Evolutionary conservation across 1,284 basidiomycete species (phyloP).

Genomic region (Pterulicium gracile): DNA sequence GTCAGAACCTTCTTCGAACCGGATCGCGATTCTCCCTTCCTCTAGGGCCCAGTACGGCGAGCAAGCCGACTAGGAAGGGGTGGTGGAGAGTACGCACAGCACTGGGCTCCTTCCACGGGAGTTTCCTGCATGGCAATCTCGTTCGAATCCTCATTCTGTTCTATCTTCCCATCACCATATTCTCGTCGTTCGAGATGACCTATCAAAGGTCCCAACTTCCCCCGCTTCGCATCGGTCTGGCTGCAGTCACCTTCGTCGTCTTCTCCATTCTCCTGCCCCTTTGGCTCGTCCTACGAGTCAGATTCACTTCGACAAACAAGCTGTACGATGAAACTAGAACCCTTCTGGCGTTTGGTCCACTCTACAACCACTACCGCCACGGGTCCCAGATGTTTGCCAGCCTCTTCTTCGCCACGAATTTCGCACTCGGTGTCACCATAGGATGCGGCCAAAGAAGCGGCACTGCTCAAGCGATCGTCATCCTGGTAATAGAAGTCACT

Average conservation of each 20-base stretch:
- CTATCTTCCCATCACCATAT: slow-evolving; percentile 89
- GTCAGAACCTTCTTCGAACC: slow-evolving; percentile 18
- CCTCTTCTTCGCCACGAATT: slow-evolving; percentile 72
- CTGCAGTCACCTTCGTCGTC: slow-evolving; percentile 65
- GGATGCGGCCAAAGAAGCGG: slow-evolving; percentile 87
- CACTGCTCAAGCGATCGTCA: slow-evolving; percentile 83
- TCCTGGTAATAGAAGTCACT: slow-evolving; percentile 77
- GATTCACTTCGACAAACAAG: slow-evolving; percentile 75
- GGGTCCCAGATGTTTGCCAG: slow-evolving; percentile 85
- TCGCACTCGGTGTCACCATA: slow-evolving; percentile 75
- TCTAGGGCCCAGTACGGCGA: slow-evolving; percentile 7
- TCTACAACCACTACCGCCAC: slow-evolving; percentile 92
- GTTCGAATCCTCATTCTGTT: slow-evolving; percentile 84
- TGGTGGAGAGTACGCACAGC: slow-evolving; percentile 55
- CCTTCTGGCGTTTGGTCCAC: slow-evolving; percentile 82
- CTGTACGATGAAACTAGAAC: slow-evolving; percentile 92
- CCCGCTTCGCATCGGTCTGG: slow-evolving; percentile 52
- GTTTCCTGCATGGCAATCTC: slow-evolving; percentile 80
- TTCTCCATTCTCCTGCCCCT: slow-evolving; percentile 75
- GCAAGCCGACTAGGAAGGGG: slow-evolving; percentile 17
- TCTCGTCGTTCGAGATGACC: slow-evolving; percentile 82
- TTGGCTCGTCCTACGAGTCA: slow-evolving; percentile 66
- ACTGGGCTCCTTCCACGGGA: slow-evolving; percentile 67
- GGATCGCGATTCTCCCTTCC: slow-evolving; percentile 24
- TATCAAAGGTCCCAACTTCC: slow-evolving; percentile 40